Percentiles rank a stretch among this genome's conserved stretches.
Conservation (phyloP, 768 basidiomycete species). For the Leccinum pellstonianum region DNA sequence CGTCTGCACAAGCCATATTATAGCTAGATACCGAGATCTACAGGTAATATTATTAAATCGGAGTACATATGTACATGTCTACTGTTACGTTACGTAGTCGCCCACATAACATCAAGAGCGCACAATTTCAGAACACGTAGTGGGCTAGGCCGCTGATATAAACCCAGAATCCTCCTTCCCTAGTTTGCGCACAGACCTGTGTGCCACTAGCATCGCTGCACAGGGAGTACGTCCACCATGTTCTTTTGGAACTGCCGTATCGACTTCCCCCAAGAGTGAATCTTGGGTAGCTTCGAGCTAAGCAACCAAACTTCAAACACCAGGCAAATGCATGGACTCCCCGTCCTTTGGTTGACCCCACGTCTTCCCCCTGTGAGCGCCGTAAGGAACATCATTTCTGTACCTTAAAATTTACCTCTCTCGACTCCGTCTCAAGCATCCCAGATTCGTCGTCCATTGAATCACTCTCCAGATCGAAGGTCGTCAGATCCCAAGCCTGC, state of each 20-base stretch:
- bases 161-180: no score
- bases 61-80: background rate
- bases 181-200: no score
- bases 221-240: no score
- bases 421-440: background rate
- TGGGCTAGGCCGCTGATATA: no score
- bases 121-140: no score
- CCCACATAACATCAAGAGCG: no score
- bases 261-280: constrained; percentile 1
- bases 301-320: background rate
- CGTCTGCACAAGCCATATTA: background rate
- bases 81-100: background rate
- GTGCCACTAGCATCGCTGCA: no score
- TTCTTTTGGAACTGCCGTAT: background rate
- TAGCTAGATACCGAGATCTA: background rate
- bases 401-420: background rate
- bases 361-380: constrained; percentile 1
- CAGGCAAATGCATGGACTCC: background rate
- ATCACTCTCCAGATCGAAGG: background rate
- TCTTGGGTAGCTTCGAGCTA: background rate
- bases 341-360: background rate
- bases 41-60: background rate
- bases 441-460: background rate
- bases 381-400: constrained; percentile 7
- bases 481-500: constrained; percentile 1